Evolutionary conservation across 345 rosid species (phyloP).

Genomic region (Reutealis trisperma): DNA sequence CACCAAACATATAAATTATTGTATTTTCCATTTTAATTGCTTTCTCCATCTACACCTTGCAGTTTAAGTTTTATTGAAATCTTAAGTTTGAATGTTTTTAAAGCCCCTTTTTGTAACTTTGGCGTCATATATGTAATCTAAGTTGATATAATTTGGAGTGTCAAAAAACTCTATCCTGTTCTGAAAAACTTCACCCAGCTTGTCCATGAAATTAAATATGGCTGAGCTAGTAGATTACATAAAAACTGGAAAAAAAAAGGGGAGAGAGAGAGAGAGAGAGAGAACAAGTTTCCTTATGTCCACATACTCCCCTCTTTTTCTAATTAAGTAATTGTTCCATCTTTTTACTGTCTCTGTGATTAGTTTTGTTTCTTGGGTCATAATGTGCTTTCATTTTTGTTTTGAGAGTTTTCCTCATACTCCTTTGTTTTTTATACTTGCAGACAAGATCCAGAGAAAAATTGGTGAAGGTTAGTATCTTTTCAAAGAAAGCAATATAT

Average conservation of each 20-base stretch:
- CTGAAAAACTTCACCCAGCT: neutral
- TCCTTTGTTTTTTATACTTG: constrained; percentile 19
- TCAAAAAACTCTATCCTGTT: neutral
- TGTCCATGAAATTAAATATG: neutral
- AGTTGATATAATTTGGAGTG: neutral
- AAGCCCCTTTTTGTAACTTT: neutral
- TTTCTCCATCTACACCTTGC: neutral
- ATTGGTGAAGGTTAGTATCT: constrained; percentile 62
- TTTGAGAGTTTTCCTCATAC: constrained; percentile 1
- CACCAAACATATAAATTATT: neutral
- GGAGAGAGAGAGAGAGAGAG: neutral
- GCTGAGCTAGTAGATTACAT: neutral
- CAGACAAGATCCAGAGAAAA: constrained; percentile 69
- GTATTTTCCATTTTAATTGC: neutral
- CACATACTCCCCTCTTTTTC: neutral
- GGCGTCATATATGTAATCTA: neutral
- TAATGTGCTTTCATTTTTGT: constrained; percentile 2
- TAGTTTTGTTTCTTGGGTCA: neutral
- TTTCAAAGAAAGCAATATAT: neutral
- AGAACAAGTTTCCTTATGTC: neutral
- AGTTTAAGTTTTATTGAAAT: neutral
- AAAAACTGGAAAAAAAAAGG: neutral
- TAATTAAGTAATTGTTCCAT: neutral
- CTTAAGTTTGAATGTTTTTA: neutral
- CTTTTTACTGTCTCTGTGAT: neutral